A percentile compares a stretch with the other conserved stretches of the same genome.
Conservation (phyloP, 148 eudicot species). For the Bassia scoparia region DNA sequence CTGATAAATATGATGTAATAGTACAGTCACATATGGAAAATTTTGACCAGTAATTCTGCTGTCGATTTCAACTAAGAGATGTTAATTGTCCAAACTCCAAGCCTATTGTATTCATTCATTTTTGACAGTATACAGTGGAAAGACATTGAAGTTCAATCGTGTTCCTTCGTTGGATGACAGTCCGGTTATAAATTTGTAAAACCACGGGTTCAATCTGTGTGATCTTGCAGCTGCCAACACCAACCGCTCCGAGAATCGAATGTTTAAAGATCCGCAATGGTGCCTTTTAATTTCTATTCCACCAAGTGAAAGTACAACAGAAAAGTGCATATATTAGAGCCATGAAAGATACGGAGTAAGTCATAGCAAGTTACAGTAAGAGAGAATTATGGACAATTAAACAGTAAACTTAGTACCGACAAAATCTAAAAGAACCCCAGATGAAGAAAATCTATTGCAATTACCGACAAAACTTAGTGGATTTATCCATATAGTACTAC, state of each 20-base stretch:
- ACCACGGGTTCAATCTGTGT: not conserved
- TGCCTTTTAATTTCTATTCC: not conserved
- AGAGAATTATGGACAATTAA: not conserved
- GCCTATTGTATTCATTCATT: slow-evolving; percentile 43
- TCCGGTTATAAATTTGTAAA: not conserved
- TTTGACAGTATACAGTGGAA: slow-evolving; percentile 22
- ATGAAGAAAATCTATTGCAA: not conserved
- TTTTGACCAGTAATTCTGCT: slow-evolving; percentile 17
- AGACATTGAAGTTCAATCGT: not conserved
- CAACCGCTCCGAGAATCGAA: not conserved
- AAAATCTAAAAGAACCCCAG: not conserved
- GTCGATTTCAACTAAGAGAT: slow-evolving; percentile 2
- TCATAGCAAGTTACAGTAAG: not conserved
- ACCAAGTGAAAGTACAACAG: not conserved
- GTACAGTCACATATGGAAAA: slow-evolving; percentile 19
- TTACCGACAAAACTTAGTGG: slow-evolving; percentile 5
- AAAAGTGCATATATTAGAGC: not conserved
- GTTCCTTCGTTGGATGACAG: not conserved
- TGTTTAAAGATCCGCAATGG: too few relatives aligned
- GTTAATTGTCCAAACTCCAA: slow-evolving; percentile 6
- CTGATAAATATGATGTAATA: slow-evolving; percentile 18
- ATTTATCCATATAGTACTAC: not conserved
- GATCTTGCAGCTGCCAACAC: not conserved
- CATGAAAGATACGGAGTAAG: not conserved
- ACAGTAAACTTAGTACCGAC: not conserved